Base-by-base conservation (phyloP, 1,284 basidiomycete genomes). In the Ustilago tritici region DNA sequence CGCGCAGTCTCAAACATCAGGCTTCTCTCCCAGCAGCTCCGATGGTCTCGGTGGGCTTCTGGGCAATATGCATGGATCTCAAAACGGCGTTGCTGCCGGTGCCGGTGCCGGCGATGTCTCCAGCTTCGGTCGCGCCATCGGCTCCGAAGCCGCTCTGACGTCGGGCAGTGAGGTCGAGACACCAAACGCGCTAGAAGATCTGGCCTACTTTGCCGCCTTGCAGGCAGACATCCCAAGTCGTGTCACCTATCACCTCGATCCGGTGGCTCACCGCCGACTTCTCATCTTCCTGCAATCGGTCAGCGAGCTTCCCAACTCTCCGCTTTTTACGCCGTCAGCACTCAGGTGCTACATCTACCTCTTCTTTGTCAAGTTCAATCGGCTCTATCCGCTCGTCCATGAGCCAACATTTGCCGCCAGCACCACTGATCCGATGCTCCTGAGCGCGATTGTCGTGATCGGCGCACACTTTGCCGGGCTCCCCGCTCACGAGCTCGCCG, bases 291-390 rank as follows among this genome's bases (percentile, higher is more conserved):
- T 82, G 28, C 65, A 69, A 34, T 77, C 76, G 6, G 72, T 81
- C 54, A 76, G 65, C 60, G 73, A 82, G 59, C 71, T 82, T 12
- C 64, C 76, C n/a, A 79, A 62, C 36, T 81, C 79, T 28, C 71
- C 78, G 2, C 65, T 81, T 9, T 81, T 82, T 58, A 78, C 76
- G 23, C 76, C 79, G 8, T 70, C 73, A 15, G 76, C 77, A 14
- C 65, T 82, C 31, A 56, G 76, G 15, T 74, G 76, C 54, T 81
- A 79, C 61, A 73, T 82, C 62, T 73, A 76, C 31, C 76, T 80
- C 47, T 82, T 80, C 58, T 82, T 82, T 40, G 63, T 72, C 61
- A 81, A 77, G 64, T 76, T 78, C 70, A 82, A 80, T 31, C 49
- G 64, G 11, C 68, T 79, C 40, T 77, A 79, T 31, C 80, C 80